These are phyloP conservation scores for Amorphotheca resinae DNA, from an alignment of 495 filamentous ascomycete genomes.

Conservation along the genomic window DNA sequence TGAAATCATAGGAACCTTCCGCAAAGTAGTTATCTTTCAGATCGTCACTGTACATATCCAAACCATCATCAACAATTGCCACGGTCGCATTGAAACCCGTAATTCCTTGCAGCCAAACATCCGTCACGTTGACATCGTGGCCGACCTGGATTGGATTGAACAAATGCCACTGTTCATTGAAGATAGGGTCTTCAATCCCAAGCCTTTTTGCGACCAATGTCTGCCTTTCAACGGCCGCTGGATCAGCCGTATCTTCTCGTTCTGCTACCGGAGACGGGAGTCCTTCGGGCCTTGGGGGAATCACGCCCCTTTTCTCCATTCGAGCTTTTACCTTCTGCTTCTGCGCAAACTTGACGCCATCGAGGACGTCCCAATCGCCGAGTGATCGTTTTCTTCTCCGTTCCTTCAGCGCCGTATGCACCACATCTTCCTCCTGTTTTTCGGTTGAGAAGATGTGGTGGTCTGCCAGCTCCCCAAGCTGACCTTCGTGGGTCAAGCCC, in stretches of 20 bases:
- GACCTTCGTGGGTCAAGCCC: conserved; percentile 72
- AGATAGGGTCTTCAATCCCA: conserved; percentile 78
- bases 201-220: conserved; percentile 49
- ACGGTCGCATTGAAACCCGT: conserved; percentile 83
- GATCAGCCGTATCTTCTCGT: conserved; percentile 22
- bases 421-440: conserved; percentile 37
- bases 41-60: conserved; percentile 96
- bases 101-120: conserved; percentile 80
- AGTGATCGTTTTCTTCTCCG: conserved; percentile 45
- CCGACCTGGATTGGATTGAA: conserved; percentile 70
- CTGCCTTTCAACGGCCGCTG: conserved; percentile 41
- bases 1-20: conserved; percentile 89
- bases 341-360: conserved; percentile 64
- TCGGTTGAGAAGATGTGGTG: conserved; percentile 77
- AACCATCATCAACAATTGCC: conserved; percentile 88
- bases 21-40: conserved; percentile 85
- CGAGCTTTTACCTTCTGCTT: conserved; percentile 65
- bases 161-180: conserved; percentile 90
- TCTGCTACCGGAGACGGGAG: conserved; percentile 12
- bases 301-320: conserved; percentile 57
- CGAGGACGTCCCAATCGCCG: conserved; percentile 45
- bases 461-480: conserved; percentile 62
- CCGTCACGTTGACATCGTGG: conserved; percentile 91
- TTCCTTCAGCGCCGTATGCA: conserved; percentile 30
- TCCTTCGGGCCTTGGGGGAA: conserved; percentile 33